Evolutionary conservation across 164 flowering plant genomes (phyloP).

Genomic region (Annona cherimola): DNA sequence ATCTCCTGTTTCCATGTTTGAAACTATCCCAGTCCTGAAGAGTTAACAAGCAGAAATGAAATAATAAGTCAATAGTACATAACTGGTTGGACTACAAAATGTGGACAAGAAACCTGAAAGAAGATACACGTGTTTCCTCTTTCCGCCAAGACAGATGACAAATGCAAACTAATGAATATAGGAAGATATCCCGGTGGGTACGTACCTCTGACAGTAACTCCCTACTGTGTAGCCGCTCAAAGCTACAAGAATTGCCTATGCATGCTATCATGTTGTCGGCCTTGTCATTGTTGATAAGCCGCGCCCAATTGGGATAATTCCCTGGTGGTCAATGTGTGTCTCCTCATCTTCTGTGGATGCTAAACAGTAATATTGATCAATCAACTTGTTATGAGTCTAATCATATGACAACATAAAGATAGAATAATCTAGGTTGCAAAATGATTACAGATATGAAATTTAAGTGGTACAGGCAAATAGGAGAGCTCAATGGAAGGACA

Average conservation of each 20-base stretch:
- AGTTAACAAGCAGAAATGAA: too few relatives aligned
- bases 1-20: too few relatives aligned
- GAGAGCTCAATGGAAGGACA: neutral
- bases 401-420: neutral
- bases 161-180: too few relatives aligned
- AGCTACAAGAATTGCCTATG: neutral
- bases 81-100: too few relatives aligned
- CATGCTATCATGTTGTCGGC: conserved; percentile 67
- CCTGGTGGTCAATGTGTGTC: conserved; percentile 36
- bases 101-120: too few relatives aligned
- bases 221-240: too few relatives aligned
- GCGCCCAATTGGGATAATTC: conserved; percentile 69
- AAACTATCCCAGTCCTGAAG: too few relatives aligned
- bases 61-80: too few relatives aligned
- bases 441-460: neutral
- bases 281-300: conserved; percentile 90
- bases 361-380: conserved; percentile 15
- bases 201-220: too few relatives aligned
- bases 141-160: too few relatives aligned
- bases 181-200: too few relatives aligned
- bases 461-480: neutral
- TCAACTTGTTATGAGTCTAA: neutral
- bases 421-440: neutral
- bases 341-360: conserved; percentile 49
- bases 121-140: too few relatives aligned